Evolutionary conservation across 1,284 basidiomycete species (phyloP), one percentile per base, ranked within the genome.

Genomic region (Apiotrichum gracile): DNA sequence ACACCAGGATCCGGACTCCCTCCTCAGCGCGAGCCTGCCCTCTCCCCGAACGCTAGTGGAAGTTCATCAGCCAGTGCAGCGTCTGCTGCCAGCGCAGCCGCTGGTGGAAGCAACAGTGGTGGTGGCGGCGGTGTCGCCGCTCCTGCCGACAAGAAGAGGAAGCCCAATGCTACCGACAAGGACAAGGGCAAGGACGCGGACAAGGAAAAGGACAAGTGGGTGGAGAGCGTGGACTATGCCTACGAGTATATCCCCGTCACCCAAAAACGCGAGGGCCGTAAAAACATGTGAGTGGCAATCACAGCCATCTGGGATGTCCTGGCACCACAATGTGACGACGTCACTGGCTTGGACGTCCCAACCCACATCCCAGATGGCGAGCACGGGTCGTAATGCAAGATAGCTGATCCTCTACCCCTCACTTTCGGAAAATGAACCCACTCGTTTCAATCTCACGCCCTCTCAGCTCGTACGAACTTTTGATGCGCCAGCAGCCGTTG

Each of bases 401-500:
- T n/a, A n/a, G n/a, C n/a, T n/a, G n/a, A n/a, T n/a, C n/a, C n/a
- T n/a, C n/a, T n/a, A n/a, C n/a, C n/a, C n/a, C 31, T 14, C 31
- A 3, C 31, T 4, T 31, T 3, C 31, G 2, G 16, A 13, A 14
- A 10, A 31, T 10, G 31, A 10, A 31, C 31, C 5, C 31, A 31
- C 31, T 4, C 31, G 31, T 31, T 26, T 25, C 48, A 33, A 31
- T 41, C 21, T 10, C 39, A 5, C 22, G 21, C 39, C 19, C 39
- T 25, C 16, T 24, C 49, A 58, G 89, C 69, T 82, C 86, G 55
- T 93, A 92, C 72, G 84, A 90, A 52, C 82, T 93, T 62, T 82
- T 80, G 31, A 84, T 93, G 52, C 80, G 88, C 42, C 91, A 93
- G 70, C 87, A 94, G 75, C 91, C 91, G 2, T 86, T 90, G 68